Evolutionary conservation across 257 asterid species (phyloP).

Genomic region (Petunia axillaris): DNA sequence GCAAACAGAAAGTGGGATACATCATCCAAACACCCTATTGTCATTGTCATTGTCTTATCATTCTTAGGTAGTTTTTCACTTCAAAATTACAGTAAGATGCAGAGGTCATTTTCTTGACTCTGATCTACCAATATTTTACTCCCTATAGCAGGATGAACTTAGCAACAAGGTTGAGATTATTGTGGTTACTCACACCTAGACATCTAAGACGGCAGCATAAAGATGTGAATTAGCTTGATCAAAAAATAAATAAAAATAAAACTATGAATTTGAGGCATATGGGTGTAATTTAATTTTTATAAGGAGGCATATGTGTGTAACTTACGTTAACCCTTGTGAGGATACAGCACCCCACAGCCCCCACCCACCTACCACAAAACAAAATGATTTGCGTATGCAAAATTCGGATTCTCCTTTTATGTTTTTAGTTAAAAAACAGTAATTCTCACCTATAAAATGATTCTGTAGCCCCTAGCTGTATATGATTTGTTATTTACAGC

Average conservation of each 20-base stretch:
- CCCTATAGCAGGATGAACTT: background rate
- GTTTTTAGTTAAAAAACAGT: background rate
- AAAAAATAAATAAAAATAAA: no score
- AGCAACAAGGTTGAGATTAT: background rate
- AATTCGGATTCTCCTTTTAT: background rate
- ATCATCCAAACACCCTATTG: background rate
- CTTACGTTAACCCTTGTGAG: background rate
- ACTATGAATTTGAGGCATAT: no score
- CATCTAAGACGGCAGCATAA: background rate
- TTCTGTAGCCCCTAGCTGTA: background rate
- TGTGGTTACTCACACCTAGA: slow-evolving; percentile 9
- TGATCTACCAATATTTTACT: no score
- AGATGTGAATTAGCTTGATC: background rate
- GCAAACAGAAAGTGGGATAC: background rate
- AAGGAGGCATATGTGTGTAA: background rate
- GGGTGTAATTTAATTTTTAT: no score
- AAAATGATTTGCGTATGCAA: slow-evolving; percentile 7
- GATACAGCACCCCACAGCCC: slow-evolving; percentile 13
- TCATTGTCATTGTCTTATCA: background rate
- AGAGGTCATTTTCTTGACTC: background rate
- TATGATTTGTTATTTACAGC: background rate
- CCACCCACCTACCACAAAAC: background rate
- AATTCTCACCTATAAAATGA: background rate
- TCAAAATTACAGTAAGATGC: background rate
- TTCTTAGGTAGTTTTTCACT: background rate